These are phyloP conservation scores for Rhodotorula toruloides DNA, from an alignment of 768 basidiomycete genomes.

Conservation along the genomic window DNA sequence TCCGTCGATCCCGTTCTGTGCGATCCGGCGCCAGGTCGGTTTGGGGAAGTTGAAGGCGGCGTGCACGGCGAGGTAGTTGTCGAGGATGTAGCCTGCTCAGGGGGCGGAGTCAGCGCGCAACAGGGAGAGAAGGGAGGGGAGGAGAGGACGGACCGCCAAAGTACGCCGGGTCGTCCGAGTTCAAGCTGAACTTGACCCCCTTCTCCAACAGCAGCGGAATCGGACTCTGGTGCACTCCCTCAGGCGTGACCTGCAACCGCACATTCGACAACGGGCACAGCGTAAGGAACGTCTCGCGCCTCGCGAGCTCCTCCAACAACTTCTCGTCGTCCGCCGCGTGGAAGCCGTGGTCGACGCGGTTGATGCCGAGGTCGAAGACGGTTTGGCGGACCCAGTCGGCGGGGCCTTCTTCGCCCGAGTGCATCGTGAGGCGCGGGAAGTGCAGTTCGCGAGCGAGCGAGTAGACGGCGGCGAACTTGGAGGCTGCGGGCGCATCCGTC, in stretches of 20 bases:
- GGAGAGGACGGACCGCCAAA: constrained; percentile 23
- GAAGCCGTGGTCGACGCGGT: constrained; percentile 40
- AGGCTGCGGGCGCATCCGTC: background rate
- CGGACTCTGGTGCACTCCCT: constrained; percentile 34
- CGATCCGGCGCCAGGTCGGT: constrained; percentile 34
- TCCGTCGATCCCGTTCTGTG: constrained; percentile 31
- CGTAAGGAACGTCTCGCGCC: constrained; percentile 29
- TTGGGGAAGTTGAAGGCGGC: constrained; percentile 32
- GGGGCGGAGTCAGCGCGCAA: background rate
- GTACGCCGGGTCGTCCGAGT: constrained; percentile 41
- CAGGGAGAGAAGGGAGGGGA: background rate
- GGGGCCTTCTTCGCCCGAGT: constrained; percentile 41
- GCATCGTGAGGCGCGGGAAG: constrained; percentile 36
- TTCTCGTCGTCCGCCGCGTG: constrained; percentile 35
- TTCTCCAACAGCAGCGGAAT: constrained; percentile 34
- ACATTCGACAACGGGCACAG: constrained; percentile 42
- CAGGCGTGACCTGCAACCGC: constrained; percentile 22
- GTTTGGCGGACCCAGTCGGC: constrained; percentile 32
- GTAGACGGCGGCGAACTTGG: constrained; percentile 37
- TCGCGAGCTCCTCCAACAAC: constrained; percentile 32
- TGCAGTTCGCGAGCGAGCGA: constrained; percentile 25
- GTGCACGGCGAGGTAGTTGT: constrained; percentile 38
- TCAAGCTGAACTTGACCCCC: constrained; percentile 40
- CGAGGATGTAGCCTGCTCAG: constrained; percentile 30
- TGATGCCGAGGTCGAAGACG: constrained; percentile 24